Conservation (phyloP, 73 alveolate species). For the Effrenium voratum region DNA sequence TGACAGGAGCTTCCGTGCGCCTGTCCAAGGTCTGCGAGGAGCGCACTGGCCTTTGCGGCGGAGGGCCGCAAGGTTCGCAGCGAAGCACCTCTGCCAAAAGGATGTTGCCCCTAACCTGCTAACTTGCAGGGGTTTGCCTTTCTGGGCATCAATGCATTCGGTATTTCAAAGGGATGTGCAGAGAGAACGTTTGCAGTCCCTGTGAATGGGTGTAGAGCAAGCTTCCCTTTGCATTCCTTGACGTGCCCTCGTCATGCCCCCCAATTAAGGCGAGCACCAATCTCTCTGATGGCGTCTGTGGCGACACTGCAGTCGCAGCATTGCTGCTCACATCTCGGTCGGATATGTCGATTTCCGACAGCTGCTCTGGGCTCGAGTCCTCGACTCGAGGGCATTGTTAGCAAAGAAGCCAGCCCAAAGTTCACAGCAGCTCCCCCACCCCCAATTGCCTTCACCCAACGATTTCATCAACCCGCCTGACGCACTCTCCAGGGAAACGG, state of each 20-base stretch:
- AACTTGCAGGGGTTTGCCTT: background rate
- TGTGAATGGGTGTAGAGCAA: background rate
- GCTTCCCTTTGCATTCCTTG: background rate
- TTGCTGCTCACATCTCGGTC: constrained; percentile 88
- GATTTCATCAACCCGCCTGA: background rate
- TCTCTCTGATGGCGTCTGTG: constrained; percentile 8
- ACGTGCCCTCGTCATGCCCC: background rate
- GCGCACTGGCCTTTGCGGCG: constrained; percentile 81
- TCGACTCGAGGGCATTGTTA: background rate
- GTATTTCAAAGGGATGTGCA: background rate
- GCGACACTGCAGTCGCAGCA: constrained; percentile 79
- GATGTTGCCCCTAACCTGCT: background rate
- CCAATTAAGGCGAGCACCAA: background rate
- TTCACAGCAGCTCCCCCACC: too few relatives aligned
- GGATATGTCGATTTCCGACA: constrained; percentile 30
- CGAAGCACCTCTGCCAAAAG: background rate
- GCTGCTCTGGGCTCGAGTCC: constrained; percentile 44
- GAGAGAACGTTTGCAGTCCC: background rate
- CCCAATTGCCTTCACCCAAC: background rate
- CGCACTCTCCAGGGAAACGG: background rate
- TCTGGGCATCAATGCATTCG: background rate
- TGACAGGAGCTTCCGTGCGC: background rate
- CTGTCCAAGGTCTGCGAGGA: constrained; percentile 3
- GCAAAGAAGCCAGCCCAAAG: background rate
- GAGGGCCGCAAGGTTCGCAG: constrained; percentile 52